Evolutionary conservation across 2,329 filamentous ascomycete species (phyloP), one percentile per base, ranked within the genome.

Genomic region (Ophiocordyceps polyrhachis-furcata): DNA sequence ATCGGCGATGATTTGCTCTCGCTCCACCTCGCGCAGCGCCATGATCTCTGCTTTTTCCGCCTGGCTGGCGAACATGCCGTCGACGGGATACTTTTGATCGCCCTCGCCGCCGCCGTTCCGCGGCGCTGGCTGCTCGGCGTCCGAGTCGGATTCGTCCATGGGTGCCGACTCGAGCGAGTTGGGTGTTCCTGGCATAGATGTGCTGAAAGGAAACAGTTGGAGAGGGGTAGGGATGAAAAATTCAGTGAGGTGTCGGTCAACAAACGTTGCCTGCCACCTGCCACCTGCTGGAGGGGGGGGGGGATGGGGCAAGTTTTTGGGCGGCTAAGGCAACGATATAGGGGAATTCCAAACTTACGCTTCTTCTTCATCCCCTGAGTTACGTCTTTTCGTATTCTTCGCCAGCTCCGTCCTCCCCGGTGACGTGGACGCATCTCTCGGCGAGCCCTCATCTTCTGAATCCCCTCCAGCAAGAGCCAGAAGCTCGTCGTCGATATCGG

Each of bases 401-500:
- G 55, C 55, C 7, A 53, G 49, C 28, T 54, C 55, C 3, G 58
- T 51, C 5, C 62, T 55, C 49, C 68, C 63, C 49, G 70, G 66
- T 49, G 76, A 73, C 44, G 69, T 68, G 42, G 75, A 73, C 35
- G 64, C 69, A 51, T 70, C 67, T 55, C 75, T 65, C 60, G 74
- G 69, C 54, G 64, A 63, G 54, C 58, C 72, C 62, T 76, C 74
- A 53, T 74, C 74, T 56, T 71, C 74, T 47, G 76, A 74, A 44
- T 76, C 81, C 53, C 84, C 86, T 55, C 86, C 91, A 45, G 88
- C 91, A 51, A 96, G 79, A 57, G 85, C 88, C 51, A 96, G 81
- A 52, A 96, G 79, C 67, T 95, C 89, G 55, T 89, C 87, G 59
- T 96, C 89, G 52, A 95, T 74, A 58, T 89, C 84, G 46, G 84